Conservation (phyloP, 2,329 filamentous ascomycete species). For the Cladophialophora bantiana region DNA sequence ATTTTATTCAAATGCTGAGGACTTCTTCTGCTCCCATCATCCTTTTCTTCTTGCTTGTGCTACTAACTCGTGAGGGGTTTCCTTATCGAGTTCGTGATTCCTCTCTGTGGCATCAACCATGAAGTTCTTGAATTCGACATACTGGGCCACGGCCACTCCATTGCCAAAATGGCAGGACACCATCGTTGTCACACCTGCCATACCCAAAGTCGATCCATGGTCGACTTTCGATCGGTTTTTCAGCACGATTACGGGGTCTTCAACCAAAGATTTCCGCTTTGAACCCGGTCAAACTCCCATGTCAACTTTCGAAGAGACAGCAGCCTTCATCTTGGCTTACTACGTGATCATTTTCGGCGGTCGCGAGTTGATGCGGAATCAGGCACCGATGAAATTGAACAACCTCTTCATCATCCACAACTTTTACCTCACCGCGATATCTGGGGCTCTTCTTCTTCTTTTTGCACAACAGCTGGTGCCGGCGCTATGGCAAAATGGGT, state of each 20-base stretch:
- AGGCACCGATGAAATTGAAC: slow-evolving; percentile 85
- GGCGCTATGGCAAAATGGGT: slow-evolving; percentile 78
- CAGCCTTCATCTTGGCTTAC: slow-evolving; percentile 82
- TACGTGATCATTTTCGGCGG: slow-evolving; percentile 93
- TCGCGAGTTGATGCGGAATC: slow-evolving; percentile 86
- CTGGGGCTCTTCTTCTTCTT: slow-evolving; percentile 76
- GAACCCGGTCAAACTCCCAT: slow-evolving; percentile 81
- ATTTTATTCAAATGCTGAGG: too few species aligned
- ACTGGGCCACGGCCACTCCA: slow-evolving; percentile 21
- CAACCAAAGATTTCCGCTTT: slow-evolving; percentile 85
- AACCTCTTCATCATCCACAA: slow-evolving; percentile 96
- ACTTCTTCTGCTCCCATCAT: too few species aligned
- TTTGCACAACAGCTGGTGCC: slow-evolving; percentile 92
- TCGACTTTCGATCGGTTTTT: slow-evolving; percentile 90
- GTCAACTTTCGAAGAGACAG: slow-evolving; percentile 85
- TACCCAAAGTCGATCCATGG: slow-evolving; percentile 66
- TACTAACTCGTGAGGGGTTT: not conserved
- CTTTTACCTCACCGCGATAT: slow-evolving; percentile 88
- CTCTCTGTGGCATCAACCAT: slow-evolving; percentile 7
- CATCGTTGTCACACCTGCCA: not conserved
- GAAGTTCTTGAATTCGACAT: slow-evolving; percentile 32
- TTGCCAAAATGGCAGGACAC: not conserved
- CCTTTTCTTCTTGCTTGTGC: not conserved
- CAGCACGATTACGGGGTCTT: slow-evolving; percentile 77
- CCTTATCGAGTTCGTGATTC: slow-evolving; percentile 9